Base-by-base conservation (phyloP, 2,329 filamentous ascomycete genomes). In the Coniochaeta prunicola region DNA sequence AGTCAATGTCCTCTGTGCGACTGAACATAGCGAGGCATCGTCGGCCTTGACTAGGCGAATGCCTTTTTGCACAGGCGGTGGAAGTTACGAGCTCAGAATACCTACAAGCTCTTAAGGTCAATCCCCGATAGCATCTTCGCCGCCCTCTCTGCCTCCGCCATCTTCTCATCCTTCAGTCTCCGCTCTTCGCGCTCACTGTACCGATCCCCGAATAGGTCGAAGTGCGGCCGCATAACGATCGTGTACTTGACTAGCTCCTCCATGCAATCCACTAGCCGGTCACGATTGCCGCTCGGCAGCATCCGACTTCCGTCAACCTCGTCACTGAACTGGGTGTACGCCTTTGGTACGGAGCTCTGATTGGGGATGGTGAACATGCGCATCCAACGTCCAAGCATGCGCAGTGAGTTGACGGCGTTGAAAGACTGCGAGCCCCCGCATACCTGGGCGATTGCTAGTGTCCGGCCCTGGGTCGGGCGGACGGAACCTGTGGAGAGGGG, bases 221-320 rank as follows among this genome's bases (percentile, higher is more conserved):
- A 79, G 63, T 86, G 81, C 26, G 80, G 79, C 57, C 83, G 72
- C 83, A 88, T 87, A 1, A 88, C 62, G 30, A 88, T 77, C 0
- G 83, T 88, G 65, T 86, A 87, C 68, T 88, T 88, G 4, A 89
- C 85, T 69, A 89, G 80, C 68, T 89, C 86, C 71, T 89, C 86
- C 80, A 87, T 87, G 62, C 83, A 86, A 71, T 88, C 84, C 1
- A 87, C 83, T 15, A 87, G 64, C 2, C 84, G 73, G 58, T 86
- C 81, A 12, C 84, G 71, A 61, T 87, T 86, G 0, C 75, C 73
- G 65, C 83, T 81, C 0, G 80, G 74, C 66, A 81, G 75, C 28
- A 87, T 71, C 34, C 82, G 71, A 53, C 77, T 79, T 26, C 79
- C 66, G 40, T 64, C 62, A 12, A 57, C 57, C 31, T 40, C 59